Percentiles rank a stretch among this genome's conserved stretches.
Evolutionary conservation across 2,329 filamentous ascomycete species (phyloP).

Genomic region (Alternaria sp.): DNA sequence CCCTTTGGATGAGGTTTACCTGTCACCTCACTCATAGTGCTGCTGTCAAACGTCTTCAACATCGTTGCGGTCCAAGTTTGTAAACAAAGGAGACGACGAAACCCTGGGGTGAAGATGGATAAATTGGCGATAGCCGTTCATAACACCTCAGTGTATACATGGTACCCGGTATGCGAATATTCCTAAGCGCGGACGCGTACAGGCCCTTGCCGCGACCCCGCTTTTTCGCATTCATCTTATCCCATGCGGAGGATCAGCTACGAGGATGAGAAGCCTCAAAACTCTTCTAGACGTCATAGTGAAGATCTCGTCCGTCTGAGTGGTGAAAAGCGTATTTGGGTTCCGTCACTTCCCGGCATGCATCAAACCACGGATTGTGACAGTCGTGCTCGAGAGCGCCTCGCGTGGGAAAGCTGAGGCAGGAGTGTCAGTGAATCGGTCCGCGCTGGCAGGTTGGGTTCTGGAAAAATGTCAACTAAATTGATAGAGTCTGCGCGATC

Average conservation of each 20-base stretch:
- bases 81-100: background rate
- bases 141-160: background rate
- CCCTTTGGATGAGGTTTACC: background rate
- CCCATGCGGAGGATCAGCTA: conserved; percentile 11
- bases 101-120: background rate
- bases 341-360: background rate
- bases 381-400: background rate
- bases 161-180: background rate
- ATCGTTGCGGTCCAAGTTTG: background rate
- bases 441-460: background rate
- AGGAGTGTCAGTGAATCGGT: background rate
- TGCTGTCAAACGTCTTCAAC: conserved; percentile 8
- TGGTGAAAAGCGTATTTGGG: background rate
- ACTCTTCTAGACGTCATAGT: conserved; percentile 3
- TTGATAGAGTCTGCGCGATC: background rate
- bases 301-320: background rate
- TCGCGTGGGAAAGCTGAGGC: background rate
- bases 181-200: background rate
- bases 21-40: conserved; percentile 1
- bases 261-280: conserved; percentile 4
- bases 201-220: conserved; percentile 8
- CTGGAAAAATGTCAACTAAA: background rate
- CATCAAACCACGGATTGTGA: background rate
- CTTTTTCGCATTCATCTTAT: conserved; percentile 9
- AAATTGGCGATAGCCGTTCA: background rate